phyloP scores from a whole-genome alignment of 1,284 basidiomycete species.

The Sporisorium sorghi region DNA sequence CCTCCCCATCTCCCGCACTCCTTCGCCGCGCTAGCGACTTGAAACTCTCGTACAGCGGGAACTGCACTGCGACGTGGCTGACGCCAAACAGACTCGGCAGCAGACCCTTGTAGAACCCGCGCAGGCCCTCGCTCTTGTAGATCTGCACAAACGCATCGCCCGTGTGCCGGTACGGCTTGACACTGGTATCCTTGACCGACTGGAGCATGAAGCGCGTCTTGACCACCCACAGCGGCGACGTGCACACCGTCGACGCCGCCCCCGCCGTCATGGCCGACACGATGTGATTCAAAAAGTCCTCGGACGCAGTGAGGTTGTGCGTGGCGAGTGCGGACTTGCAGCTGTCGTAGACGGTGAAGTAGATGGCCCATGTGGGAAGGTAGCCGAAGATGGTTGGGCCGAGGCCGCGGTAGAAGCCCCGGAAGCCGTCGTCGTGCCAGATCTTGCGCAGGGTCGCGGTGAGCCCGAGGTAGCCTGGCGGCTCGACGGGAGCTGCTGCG shows the following conservation, averaged over 20 bases:
- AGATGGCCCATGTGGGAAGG: slow-evolving; percentile 68
- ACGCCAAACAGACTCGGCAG: slow-evolving; percentile 65
- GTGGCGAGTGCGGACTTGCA: slow-evolving; percentile 45
- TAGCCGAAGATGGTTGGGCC: slow-evolving; percentile 68
- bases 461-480: slow-evolving; percentile 25
- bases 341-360: slow-evolving; percentile 66
- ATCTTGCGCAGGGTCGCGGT: slow-evolving; percentile 50
- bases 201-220: slow-evolving; percentile 67
- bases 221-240: slow-evolving; percentile 67
- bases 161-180: slow-evolving; percentile 59
- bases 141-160: slow-evolving; percentile 66
- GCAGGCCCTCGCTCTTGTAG: slow-evolving; percentile 55
- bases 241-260: slow-evolving; percentile 62
- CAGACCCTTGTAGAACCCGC: slow-evolving; percentile 66
- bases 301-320: slow-evolving; percentile 14
- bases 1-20: neutral
- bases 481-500: slow-evolving; percentile 4
- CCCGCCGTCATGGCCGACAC: slow-evolving; percentile 65
- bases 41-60: slow-evolving; percentile 67
- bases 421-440: slow-evolving; percentile 61
- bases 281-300: slow-evolving; percentile 65
- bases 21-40: slow-evolving; percentile 43
- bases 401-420: slow-evolving; percentile 67
- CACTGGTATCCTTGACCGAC: slow-evolving; percentile 20
- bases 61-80: slow-evolving; percentile 66